Percentiles rank a stretch among this genome's conserved stretches.
phyloP scores from a whole-genome alignment of 73 alveolate genomes.

The Tetrahymena elliotti region DNA sequence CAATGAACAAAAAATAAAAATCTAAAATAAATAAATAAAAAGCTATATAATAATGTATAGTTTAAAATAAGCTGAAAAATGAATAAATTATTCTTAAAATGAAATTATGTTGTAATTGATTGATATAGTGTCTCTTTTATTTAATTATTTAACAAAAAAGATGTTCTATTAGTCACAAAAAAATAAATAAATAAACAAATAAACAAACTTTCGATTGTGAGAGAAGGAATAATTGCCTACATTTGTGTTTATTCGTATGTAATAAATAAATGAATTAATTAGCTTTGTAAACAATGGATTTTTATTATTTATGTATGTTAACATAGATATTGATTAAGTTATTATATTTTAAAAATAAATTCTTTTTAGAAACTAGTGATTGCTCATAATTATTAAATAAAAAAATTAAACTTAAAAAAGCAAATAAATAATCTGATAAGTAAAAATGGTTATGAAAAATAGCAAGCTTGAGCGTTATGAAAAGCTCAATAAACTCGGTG shows the following conservation, averaged over 20 bases:
- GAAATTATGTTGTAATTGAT: not conserved
- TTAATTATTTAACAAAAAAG: not conserved
- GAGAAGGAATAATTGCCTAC: not conserved
- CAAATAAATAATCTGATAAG: not conserved
- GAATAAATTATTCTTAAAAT: too few relatives aligned
- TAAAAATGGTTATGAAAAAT: constrained; percentile 18
- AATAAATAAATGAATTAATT: too few relatives aligned
- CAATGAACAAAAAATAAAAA: too few relatives aligned
- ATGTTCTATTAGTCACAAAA: not conserved
- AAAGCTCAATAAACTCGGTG: constrained; percentile 83
- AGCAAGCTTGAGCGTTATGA: constrained; percentile 61
- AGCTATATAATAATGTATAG: too few relatives aligned
- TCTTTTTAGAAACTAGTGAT: not conserved
- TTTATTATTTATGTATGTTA: not conserved
- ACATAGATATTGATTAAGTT: not conserved
- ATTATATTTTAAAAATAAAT: not conserved
- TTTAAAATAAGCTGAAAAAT: too few relatives aligned
- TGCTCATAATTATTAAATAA: not conserved
- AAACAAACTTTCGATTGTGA: not conserved
- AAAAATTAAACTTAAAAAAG: not conserved
- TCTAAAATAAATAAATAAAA: too few relatives aligned
- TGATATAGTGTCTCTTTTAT: not conserved
- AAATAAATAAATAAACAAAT: too few relatives aligned
- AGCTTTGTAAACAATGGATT: not conserved
- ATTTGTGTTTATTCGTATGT: not conserved